phyloP scores from a whole-genome alignment of 2,329 filamentous ascomycete species.

The Dichotomopilus funicola region DNA sequence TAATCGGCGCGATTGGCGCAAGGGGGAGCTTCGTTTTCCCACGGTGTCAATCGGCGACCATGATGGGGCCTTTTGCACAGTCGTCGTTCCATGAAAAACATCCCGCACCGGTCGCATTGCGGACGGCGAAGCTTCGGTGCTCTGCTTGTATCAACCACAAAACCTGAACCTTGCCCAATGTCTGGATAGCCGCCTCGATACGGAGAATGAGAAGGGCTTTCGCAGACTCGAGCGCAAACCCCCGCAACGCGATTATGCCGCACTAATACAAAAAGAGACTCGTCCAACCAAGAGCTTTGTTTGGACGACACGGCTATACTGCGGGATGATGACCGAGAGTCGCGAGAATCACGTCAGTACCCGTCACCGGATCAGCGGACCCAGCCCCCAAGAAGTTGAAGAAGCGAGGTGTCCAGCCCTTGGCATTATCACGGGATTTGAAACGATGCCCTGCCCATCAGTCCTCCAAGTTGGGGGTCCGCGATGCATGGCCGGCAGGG shows the following conservation, averaged over 20 bases:
- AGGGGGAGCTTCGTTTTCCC: background rate
- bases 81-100: background rate
- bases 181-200: constrained; percentile 6
- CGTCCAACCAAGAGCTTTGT: too few relatives aligned
- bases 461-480: constrained; percentile 5
- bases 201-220: too few relatives aligned
- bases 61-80: background rate
- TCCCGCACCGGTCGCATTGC: too few relatives aligned
- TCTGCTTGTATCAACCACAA: constrained; percentile 20
- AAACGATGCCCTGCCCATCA: constrained; percentile 15
- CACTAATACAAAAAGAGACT: constrained; percentile 8
- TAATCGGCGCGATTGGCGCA: constrained; percentile 1
- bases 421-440: constrained; percentile 10
- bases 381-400: constrained; percentile 8
- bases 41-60: constrained; percentile 5
- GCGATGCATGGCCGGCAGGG: background rate
- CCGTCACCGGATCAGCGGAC: constrained; percentile 21
- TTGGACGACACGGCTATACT: too few relatives aligned
- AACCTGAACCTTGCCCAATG: constrained; percentile 17
- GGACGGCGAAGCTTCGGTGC: constrained; percentile 13
- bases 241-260: background rate
- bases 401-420: constrained; percentile 10
- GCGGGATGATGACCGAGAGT: too few relatives aligned
- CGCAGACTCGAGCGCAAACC: too few relatives aligned
- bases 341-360: constrained; percentile 1